Evolutionary conservation across 1,284 basidiomycete genomes (phyloP).

Genomic region (Ceratobasidium sp.): DNA sequence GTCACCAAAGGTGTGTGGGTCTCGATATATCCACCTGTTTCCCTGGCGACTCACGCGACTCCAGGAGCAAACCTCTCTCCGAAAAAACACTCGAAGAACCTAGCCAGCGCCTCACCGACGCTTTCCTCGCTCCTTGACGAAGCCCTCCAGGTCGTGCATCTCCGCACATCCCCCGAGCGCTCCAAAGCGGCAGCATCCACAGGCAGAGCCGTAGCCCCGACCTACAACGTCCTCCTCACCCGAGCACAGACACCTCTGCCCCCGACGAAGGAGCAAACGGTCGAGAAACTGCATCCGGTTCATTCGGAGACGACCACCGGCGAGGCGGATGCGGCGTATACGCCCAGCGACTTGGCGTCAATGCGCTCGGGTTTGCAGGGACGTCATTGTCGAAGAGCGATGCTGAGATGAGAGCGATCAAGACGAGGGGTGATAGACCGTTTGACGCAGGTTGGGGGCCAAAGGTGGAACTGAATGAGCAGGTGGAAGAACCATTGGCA

Average conservation of each 20-base stretch:
- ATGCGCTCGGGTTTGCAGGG: constrained; percentile 86
- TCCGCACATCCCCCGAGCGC: constrained; percentile 50
- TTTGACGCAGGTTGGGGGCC: constrained; percentile 61
- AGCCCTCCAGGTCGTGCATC: constrained; percentile 72
- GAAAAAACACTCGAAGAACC: constrained; percentile 53
- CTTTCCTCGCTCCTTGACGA: constrained; percentile 82
- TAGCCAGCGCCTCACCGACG: constrained; percentile 63
- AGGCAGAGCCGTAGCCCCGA: constrained; percentile 55
- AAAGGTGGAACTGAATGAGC: neutral
- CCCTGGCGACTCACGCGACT: neutral
- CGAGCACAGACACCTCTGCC: constrained; percentile 83
- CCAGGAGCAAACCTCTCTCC: constrained; percentile 55
- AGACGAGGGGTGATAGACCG: constrained; percentile 65
- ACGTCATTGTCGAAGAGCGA: constrained; percentile 83
- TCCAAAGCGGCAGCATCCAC: constrained; percentile 56
- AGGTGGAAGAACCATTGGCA: constrained; percentile 4
- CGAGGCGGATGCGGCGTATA: constrained; percentile 18
- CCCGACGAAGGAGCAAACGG: constrained; percentile 67
- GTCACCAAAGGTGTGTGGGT: constrained; percentile 70
- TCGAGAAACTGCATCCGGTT: constrained; percentile 10
- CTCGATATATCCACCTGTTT: neutral
- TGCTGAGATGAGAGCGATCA: constrained; percentile 70
- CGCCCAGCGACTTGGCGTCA: constrained; percentile 63
- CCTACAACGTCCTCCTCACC: constrained; percentile 87
- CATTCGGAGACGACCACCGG: neutral